These are phyloP conservation scores for Malus domestica DNA, from an alignment of 306 rosid genomes.

Conservation along the genomic window ASM211411v1 NC_041803.1:52624001-52624500, in stretches of 20 bases:
- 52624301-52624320: not conserved
- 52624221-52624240: slow-evolving; percentile 72
- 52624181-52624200: slow-evolving; percentile 84
- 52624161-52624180: slow-evolving; percentile 46
- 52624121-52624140: no score
- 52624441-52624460: not conserved
- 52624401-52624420: not conserved
- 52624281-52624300: slow-evolving; percentile 19
- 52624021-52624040: no score
- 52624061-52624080: no score
- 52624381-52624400: not conserved
- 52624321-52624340: not conserved
- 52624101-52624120: no score
- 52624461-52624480: not conserved
- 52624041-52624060: no score
- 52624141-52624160: no score
- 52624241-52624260: slow-evolving; percentile 93
- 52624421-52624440: not conserved
- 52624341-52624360: not conserved
- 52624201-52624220: slow-evolving; percentile 82
- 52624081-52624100: no score
- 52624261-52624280: slow-evolving; percentile 66
- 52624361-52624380: not conserved
- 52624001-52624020: no score
- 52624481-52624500: not conserved